phyloP scores from a whole-genome alignment of 228 moss, liverwort and hornwort species.

The Sphagnum magellanicum region DNA sequence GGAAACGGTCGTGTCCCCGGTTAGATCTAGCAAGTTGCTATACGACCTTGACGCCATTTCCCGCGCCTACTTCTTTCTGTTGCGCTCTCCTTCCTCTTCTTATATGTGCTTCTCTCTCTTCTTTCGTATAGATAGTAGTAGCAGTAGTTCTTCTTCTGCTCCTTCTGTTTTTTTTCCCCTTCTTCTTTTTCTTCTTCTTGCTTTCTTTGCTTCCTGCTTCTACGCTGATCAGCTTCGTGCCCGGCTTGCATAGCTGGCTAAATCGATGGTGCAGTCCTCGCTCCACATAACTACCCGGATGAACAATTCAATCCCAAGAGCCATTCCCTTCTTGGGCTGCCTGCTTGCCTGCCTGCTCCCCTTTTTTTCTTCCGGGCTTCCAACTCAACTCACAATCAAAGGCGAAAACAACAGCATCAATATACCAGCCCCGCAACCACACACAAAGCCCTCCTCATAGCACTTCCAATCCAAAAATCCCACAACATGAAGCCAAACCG shows the following conservation, averaged over 20 bases:
- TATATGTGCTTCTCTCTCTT: no score
- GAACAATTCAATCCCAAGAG: conserved; percentile 12
- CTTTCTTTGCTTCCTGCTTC: background rate
- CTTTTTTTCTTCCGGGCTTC: background rate
- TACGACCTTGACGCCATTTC: conserved; percentile 43
- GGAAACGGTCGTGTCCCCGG: background rate
- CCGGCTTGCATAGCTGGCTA: background rate
- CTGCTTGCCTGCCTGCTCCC: background rate
- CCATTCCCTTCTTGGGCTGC: conserved; percentile 11
- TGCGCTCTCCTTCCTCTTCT: no score
- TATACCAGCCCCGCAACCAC: no score
- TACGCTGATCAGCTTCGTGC: background rate
- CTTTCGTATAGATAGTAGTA: no score
- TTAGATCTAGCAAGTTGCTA: conserved; percentile 39
- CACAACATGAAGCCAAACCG: background rate
- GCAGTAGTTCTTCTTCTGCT: background rate
- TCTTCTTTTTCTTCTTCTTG: conserved; percentile 4
- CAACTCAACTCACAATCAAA: background rate
- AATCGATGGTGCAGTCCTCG: background rate
- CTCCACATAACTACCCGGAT: conserved; percentile 10
- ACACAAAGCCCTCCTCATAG: no score
- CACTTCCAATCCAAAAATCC: background rate
- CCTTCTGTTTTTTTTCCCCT: background rate
- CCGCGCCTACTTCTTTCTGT: background rate
- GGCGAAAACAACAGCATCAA: background rate